Evolutionary conservation across 495 filamentous ascomycete genomes (phyloP).

Genomic region (Lasiosphaeria miniovina): DNA sequence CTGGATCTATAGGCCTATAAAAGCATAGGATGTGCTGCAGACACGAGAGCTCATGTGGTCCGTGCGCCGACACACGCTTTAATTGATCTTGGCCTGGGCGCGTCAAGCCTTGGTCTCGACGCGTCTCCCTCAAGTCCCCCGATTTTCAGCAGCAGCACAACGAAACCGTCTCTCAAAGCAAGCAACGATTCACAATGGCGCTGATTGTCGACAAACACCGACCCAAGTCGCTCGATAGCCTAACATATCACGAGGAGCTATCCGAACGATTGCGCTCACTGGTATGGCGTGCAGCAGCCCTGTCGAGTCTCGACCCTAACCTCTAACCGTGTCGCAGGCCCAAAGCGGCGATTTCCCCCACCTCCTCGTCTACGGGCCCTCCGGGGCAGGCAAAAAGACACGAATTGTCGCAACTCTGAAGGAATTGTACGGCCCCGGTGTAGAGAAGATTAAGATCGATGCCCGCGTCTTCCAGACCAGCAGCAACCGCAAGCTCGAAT

Average conservation of each 20-base stretch:
- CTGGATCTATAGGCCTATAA: background rate
- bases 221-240: slow-evolving; percentile 79
- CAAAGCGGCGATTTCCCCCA: slow-evolving; percentile 97
- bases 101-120: slow-evolving; percentile 9
- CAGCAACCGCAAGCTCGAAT: slow-evolving; percentile 94
- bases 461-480: slow-evolving; percentile 93
- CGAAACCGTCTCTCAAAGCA: background rate
- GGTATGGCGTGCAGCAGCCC: slow-evolving; percentile 45
- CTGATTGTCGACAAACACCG: slow-evolving; percentile 94
- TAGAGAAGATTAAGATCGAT: slow-evolving; percentile 97
- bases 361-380: slow-evolving; percentile 92
- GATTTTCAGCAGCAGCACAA: slow-evolving; percentile 4
- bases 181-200: slow-evolving; percentile 40
- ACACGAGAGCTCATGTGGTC: slow-evolving; percentile 7
- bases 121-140: slow-evolving; percentile 19
- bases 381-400: slow-evolving; percentile 95
- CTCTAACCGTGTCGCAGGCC: slow-evolving; percentile 54
- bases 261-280: slow-evolving; percentile 84
- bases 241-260: slow-evolving; percentile 86
- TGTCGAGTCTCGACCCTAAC: background rate
- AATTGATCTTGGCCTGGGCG: slow-evolving; percentile 17
- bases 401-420: slow-evolving; percentile 91
- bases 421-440: slow-evolving; percentile 85
- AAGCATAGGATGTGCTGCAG: too few species aligned
- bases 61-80: slow-evolving; percentile 15